Evolutionary conservation across 202 grass and related monocot species (phyloP).

Genomic region (Setaria viridis): DNA sequence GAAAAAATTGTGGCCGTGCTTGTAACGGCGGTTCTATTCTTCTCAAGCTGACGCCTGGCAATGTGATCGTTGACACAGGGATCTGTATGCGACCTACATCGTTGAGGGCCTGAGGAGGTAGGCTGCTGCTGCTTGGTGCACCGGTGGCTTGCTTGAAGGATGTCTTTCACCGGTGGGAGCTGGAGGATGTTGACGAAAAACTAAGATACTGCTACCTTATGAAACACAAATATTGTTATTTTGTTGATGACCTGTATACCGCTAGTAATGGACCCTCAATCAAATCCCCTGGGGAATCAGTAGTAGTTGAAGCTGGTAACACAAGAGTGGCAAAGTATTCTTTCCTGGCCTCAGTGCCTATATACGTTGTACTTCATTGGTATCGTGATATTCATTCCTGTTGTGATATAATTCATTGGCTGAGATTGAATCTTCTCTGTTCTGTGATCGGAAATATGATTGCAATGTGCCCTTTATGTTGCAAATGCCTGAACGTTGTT

Average conservation of each 20-base stretch:
- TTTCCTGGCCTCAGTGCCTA: slow-evolving; percentile 8
- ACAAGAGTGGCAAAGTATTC: slow-evolving; percentile 24
- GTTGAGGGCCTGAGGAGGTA: slow-evolving; percentile 93
- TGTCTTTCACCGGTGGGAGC: not conserved
- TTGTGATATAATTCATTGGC: not conserved
- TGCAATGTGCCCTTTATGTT: not conserved
- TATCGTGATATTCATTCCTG: not conserved
- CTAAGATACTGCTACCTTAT: slow-evolving; percentile 30
- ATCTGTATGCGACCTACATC: slow-evolving; percentile 89
- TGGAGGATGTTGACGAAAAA: slow-evolving; percentile 49
- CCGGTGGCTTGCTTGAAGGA: not conserved
- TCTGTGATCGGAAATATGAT: not conserved
- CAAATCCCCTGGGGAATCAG: slow-evolving; percentile 35
- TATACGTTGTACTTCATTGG: slow-evolving; percentile 2
- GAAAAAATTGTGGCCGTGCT: not conserved
- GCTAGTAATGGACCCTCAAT: slow-evolving; percentile 19
- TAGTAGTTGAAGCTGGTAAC: slow-evolving; percentile 36
- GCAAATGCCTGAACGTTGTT: not conserved
- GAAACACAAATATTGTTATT: slow-evolving; percentile 39
- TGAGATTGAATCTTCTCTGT: not conserved
- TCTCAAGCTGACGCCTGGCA: not conserved
- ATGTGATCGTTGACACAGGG: slow-evolving; percentile 55
- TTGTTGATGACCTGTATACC: slow-evolving; percentile 43
- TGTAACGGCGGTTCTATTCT: not conserved
- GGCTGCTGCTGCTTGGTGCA: not conserved